A percentile compares a stretch with the other conserved stretches of the same genome.
Evolutionary conservation across 2,329 filamentous ascomycete genomes (phyloP).

Genomic region (Diaporthe vexans): DNA sequence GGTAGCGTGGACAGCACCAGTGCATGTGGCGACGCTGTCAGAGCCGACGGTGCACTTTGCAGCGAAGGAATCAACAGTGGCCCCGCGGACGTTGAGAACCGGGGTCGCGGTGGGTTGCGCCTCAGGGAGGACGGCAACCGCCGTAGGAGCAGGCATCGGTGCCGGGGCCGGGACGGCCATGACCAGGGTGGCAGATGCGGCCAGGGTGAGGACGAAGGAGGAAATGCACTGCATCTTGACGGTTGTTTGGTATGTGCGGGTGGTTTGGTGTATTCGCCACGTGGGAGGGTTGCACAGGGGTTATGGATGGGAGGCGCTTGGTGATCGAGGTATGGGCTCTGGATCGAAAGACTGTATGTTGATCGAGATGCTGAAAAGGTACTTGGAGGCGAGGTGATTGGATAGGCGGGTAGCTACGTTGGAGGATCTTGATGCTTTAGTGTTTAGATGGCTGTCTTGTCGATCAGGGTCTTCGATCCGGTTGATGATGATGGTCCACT

Average conservation of each 20-base stretch:
- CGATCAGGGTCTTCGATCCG: conserved; percentile 17
- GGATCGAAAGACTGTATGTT: not conserved
- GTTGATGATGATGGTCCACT: conserved; percentile 29
- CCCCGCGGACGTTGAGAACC: not conserved
- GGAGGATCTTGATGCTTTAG: conserved; percentile 22
- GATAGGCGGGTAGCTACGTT: not conserved
- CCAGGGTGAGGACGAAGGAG: conserved; percentile 2
- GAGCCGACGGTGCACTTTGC: conserved; percentile 13
- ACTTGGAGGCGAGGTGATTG: not conserved
- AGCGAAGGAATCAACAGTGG: not conserved
- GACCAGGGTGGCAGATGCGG: not conserved
- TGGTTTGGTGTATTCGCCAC: not conserved
- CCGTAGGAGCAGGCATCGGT: not conserved
- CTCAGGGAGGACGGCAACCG: not conserved
- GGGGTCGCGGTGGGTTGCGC: not conserved
- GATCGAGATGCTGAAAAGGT: not conserved
- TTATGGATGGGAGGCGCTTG: not conserved
- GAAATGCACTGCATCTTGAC: conserved; percentile 23
- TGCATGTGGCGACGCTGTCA: conserved; percentile 22
- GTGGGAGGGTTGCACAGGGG: not conserved
- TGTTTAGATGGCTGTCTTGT: not conserved
- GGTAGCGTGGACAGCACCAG: conserved; percentile 14
- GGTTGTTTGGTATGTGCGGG: not conserved
- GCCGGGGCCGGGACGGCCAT: not conserved
- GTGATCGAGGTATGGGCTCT: not conserved